Percentiles rank a stretch among this genome's conserved stretches.
Evolutionary conservation across 2,329 filamentous ascomycete species (phyloP).

Genomic region (Talaromyces verruculosus): DNA sequence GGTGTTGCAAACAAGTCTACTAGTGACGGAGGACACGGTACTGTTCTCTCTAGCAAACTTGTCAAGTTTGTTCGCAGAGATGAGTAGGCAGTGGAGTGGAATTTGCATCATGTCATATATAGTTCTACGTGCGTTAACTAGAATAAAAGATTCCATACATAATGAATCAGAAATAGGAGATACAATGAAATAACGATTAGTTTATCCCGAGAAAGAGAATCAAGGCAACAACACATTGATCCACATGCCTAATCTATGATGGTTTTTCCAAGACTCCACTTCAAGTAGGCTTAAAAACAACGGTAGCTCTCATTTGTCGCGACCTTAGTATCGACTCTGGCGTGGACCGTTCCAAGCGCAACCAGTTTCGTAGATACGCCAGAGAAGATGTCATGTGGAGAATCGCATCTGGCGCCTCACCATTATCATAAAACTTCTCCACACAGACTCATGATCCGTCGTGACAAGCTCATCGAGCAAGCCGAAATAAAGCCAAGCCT

Average conservation of each 20-base stretch:
- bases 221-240: constrained; percentile 47
- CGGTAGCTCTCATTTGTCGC: neutral
- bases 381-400: neutral
- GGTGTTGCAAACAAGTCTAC: neutral
- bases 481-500: neutral
- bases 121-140: neutral
- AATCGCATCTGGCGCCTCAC: neutral
- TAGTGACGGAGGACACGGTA: neutral
- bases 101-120: neutral
- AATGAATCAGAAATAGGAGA: neutral
- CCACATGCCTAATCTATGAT: neutral
- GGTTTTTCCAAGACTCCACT: neutral
- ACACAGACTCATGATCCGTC: neutral
- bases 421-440: neutral
- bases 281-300: neutral
- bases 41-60: constrained; percentile 31
- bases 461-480: neutral
- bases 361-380: neutral
- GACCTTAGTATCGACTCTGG: neutral
- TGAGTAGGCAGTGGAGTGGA: neutral
- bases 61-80: neutral
- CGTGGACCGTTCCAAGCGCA: neutral
- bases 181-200: too few relatives aligned
- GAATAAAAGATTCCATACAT: neutral
- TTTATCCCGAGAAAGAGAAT: too few relatives aligned